These are phyloP conservation scores for Magnaporthiopsis incrustans DNA, from an alignment of 2,329 filamentous ascomycete species.

Conservation along the genomic window DNA sequence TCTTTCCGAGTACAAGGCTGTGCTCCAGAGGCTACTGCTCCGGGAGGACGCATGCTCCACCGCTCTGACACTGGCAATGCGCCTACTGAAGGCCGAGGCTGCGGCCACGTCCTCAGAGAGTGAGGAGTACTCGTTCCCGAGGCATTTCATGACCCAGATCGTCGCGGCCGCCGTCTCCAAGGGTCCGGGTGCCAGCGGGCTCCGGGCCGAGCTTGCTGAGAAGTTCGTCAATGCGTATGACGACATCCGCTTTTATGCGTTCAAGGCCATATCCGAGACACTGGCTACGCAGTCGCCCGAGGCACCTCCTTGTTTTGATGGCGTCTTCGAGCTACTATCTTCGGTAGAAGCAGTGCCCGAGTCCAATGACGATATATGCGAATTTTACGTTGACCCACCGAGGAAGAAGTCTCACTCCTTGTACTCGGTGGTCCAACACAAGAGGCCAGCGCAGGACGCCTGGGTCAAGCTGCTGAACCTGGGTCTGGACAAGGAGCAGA, in stretches of 20 bases:
- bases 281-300: constrained; percentile 15
- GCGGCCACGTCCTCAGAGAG: constrained; percentile 33
- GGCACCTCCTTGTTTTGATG: constrained; percentile 39
- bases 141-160: constrained; percentile 56
- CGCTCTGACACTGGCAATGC: constrained; percentile 73
- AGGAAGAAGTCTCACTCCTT: constrained; percentile 61
- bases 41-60: constrained; percentile 54
- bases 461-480: constrained; percentile 74
- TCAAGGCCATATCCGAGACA: constrained; percentile 49
- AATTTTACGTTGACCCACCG: constrained; percentile 57
- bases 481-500: constrained; percentile 60
- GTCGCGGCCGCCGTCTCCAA: constrained; percentile 51
- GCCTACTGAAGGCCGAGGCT: constrained; percentile 70
- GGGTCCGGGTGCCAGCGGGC: constrained; percentile 46
- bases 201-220: constrained; percentile 65
- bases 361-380: constrained; percentile 55
- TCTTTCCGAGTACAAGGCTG: constrained; percentile 60
- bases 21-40: constrained; percentile 53
- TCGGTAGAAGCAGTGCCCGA: constrained; percentile 64
- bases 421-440: constrained; percentile 60
- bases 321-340: constrained; percentile 54
- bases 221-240: constrained; percentile 75
- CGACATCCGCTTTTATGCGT: constrained; percentile 78
- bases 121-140: constrained; percentile 61
- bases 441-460: constrained; percentile 72